Base-by-base conservation (phyloP, 371 early-diverging fungal species). In the Fennellomyces sp. region DNA sequence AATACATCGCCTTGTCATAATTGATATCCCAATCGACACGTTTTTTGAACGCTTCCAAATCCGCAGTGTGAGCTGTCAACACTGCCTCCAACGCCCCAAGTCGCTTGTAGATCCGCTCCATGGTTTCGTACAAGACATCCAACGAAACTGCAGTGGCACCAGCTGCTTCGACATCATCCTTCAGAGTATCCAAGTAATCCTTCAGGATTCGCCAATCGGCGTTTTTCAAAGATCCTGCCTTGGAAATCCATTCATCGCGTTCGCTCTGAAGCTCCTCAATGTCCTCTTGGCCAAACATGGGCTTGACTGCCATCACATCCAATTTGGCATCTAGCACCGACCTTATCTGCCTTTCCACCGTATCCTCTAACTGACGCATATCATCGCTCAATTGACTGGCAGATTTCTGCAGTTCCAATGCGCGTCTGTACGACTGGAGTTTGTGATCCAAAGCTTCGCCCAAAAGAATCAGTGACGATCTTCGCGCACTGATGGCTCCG, bases 371-470 rank as follows among this genome's bases (percentile, higher is more conserved):
- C 3, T 72, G 48, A 2, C 35, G 29, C 7, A 75, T 61, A 63
- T 80, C 80, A n/a, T 76, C 65, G 17, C 65, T 63, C 15, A 68
- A 53, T 19, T 76, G 73, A 11, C 70, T 61, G 2, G 66, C 63
- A 12, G 63, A 58, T 29, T 66, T 68, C 21, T 72, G 66, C 2
- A 73, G 52, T 29, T 72, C 63, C 15, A 83, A 42, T 15, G 69
- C 68, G 27, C 66, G 60, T 27, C 73, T 69, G 42, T 79, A 73
- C 11, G 74, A 56, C 38, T 42, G 53, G 2, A 83, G 50, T 13
- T 69, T 69, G 38, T 76, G 75, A 42, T 81, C 76, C 2, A 81
- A 52, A 3, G 70, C 65, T 38, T 73, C 72, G 0, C 70, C 71
- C 31, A 80, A 62, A 10, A 69, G 55, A n/a, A 71, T 56, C 41